Base-by-base conservation (phyloP, 148 eudicot genomes). In the Camellia sinensis region DNA sequence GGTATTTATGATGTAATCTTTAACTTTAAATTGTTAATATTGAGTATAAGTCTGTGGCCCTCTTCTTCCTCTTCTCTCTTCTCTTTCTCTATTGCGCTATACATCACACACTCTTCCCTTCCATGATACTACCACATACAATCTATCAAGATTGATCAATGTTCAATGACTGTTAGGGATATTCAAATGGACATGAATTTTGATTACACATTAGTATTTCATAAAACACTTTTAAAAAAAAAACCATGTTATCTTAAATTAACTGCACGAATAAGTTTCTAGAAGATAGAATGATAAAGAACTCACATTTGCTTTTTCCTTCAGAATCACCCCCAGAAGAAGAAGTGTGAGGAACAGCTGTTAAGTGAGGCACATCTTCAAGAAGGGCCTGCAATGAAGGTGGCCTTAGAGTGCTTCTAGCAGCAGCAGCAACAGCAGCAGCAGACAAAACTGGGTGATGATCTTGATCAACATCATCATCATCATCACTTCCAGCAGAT, bases 271-370 rank as follows among this genome's bases (percentile, higher is more conserved):
- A 5, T 12, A 43, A 72, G 43, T 44, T 22, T 45, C 7, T 40
- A 43, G 46, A 67, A n/a, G 17, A 60, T 40, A 17, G 17, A 80
- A 70, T 13, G 54, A 56, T 43, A 78, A 66, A 80, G 70, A 82
- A 81, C 96, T 83, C 82, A 96, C 99, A 93, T 90, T 90, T 93
- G 89, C 92, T 93, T 87, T 89, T 96, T 81, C 95, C 98, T 83
- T 96, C 99, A 81, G 99, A 93, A 86, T 96, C 99, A 80, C 94
- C 97, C 7, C 95, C 99, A 79, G 97, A 93, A 68, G 99, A 96
- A 78, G 88, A 87, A 76, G 91, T 75, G 67, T 82, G 97, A 54
- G 83, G 95, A 82, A 80, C 87, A 79, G 93, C 91, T 78, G 93
- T 73, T 64, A 91, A 85, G 80, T 88, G 88, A 83, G 97, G 99